Base-by-base conservation (phyloP, 352 stramenopile species). In the Globisporangium uncinulatum region DNA sequence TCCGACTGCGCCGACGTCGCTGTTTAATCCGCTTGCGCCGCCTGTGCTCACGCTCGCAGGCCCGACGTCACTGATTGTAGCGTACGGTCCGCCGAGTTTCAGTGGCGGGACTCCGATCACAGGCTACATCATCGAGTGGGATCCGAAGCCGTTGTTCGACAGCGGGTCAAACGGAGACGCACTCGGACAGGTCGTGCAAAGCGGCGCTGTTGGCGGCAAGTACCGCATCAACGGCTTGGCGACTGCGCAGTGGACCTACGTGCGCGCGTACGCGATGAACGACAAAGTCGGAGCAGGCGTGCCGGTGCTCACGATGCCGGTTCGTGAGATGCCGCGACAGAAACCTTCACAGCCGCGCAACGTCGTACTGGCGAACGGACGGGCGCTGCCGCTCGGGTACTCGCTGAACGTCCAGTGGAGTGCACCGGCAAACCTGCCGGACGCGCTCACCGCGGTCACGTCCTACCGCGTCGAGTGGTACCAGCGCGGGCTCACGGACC, bases 61-160 rank as follows among this genome's bases (percentile, higher is more conserved):
- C 2, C 71, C 69, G 8, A 93, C 73, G 8, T 80, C 84, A 36
- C 63, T 98, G 14, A 61, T 86, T 17, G 70, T 98, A 6, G 69
- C 75, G 4, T 98, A 90, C 58, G 75, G 75, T 1, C 69, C 86
- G 14, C 90, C 93, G 4, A 61, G 53, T 7, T 97, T 97, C 59
- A 74, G 87, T 50, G 96, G 95, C 7, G 96, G 96, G 31, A 78
- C 84, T 2, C 63, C 71, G 4, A 70, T 98, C 20, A 97, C 85
- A 6, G 73, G 79, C 4, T 98, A 97, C 67, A 77, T 80, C 48
- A 87, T 98, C 54, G 91, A 98, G 63, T 96, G 93, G 73, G 94
- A 98, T 48, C 66, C 74, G 0, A 79, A 70, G 50, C 45, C 73
- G 5, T 63, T 71, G 6, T 98, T 98, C 56, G 74, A 95, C 39